Evolutionary conservation across 208 protist species (phyloP), one percentile per base, ranked within the genome.

Genomic region (Leptomonas pyrrhocoris): DNA sequence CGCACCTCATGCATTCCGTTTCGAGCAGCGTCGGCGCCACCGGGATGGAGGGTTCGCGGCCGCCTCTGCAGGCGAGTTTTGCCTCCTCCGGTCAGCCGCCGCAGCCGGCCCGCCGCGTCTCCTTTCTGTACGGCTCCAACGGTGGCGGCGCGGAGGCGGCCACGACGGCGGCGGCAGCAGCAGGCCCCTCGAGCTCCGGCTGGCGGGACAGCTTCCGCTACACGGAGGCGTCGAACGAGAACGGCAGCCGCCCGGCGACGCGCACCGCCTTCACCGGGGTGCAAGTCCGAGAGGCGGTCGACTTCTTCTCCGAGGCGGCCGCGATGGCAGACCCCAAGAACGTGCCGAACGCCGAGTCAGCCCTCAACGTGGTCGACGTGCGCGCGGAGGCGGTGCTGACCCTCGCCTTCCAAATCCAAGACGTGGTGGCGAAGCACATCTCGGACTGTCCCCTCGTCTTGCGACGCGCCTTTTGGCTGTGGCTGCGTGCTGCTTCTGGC

Each of bases 391-490:
- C 64, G 30, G 53, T 70, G 53, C 54, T 70, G 42, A 42, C 51
- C 7, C 64, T 70, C n/a, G 64, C 64, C 27, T 54, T 70, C 19
- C 53, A 70, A 49, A 61, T 70, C 1, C 53, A 70, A 16, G 64
- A 70, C 27, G 64, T 70, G 12, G 64, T 70, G 18, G 51, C 64
- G 43, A 21, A 30, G 54, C 64, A 70, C 64, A 70, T 70, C 54
- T 70, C 64, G n/a, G 66, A 73, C 23, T 75, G 61, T 62, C 78
- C 78, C 25, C 67, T 71, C 16, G 62, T 68, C 27, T 55, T 78
- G 23, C 65, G 70, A 0, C 77, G 70, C 12, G 70, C 71, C 2
- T 67, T 82, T 40, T 75, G 78, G 78, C 65, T 70, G 46, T 58
- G 67, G 58, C 60, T 77, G 64, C 67, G 63, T 2, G 68, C 79